phyloP scores from a whole-genome alignment of 306 rosid genomes.

The Cajanus cajan region DNA sequence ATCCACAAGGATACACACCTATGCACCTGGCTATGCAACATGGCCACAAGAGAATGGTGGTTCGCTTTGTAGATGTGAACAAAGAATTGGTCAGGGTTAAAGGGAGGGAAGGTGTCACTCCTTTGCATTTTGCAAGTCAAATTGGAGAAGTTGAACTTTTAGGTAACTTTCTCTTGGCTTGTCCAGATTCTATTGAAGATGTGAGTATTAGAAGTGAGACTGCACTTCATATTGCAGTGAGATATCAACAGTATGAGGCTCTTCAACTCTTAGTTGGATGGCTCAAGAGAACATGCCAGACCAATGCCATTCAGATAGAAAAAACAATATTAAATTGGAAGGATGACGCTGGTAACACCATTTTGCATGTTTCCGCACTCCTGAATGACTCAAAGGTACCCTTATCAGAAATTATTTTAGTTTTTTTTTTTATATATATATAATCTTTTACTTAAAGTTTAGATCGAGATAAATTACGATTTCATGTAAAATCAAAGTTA shows the following conservation, averaged over 20 bases:
- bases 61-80: not conserved
- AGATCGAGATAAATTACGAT: too few relatives aligned
- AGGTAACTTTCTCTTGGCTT: conserved; percentile 12
- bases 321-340: not conserved
- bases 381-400: conserved; percentile 11
- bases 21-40: not conserved
- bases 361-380: conserved; percentile 31
- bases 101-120: not conserved
- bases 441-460: too few relatives aligned
- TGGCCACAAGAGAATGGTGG: not conserved
- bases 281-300: not conserved
- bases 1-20: not conserved
- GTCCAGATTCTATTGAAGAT: conserved; percentile 35
- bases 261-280: conserved; percentile 14
- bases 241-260: not conserved
- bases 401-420: too few relatives aligned
- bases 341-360: conserved; percentile 31
- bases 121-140: not conserved
- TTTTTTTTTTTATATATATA: too few relatives aligned
- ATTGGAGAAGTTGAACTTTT: not conserved
- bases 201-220: conserved; percentile 31
- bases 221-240: conserved; percentile 37
- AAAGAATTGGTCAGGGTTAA: not conserved
- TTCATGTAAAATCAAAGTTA: too few relatives aligned
- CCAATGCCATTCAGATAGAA: not conserved